Conservation (phyloP, 257 asterid genomes). For the Salvia hispanica region DNA sequence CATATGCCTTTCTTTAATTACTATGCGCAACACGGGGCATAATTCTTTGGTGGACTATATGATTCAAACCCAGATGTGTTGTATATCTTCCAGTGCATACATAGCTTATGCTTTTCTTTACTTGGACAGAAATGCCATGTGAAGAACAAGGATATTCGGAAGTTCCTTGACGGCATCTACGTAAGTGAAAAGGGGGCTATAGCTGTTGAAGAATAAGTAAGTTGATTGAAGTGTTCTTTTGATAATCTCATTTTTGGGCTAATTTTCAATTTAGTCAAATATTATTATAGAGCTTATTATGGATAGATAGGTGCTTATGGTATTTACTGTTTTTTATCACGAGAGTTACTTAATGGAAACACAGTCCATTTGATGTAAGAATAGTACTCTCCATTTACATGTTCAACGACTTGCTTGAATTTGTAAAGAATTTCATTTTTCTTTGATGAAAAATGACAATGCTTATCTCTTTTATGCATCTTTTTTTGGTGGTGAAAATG, state of each 20-base stretch:
- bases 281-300: background rate
- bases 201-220: slow-evolving; percentile 50
- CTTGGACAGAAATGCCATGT: slow-evolving; percentile 81
- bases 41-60: no score
- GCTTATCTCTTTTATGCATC: no score
- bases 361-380: no score
- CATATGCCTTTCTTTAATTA: background rate
- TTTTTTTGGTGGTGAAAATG: no score
- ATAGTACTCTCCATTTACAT: no score
- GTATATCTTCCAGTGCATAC: background rate
- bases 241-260: slow-evolving; percentile 1
- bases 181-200: slow-evolving; percentile 83
- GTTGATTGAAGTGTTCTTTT: background rate
- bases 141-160: slow-evolving; percentile 88
- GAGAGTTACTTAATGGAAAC: no score
- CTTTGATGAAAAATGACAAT: no score
- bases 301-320: background rate
- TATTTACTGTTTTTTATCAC: background rate
- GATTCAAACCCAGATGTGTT: no score
- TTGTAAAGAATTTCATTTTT: no score
- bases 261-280: background rate
- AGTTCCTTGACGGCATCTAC: slow-evolving; percentile 89
- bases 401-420: no score
- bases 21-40: background rate
- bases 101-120: background rate